A percentile compares a stretch with the other conserved stretches of the same genome.
Evolutionary conservation across 2,329 filamentous ascomycete species (phyloP).

Genomic region (Calonectria hawksworthii): DNA sequence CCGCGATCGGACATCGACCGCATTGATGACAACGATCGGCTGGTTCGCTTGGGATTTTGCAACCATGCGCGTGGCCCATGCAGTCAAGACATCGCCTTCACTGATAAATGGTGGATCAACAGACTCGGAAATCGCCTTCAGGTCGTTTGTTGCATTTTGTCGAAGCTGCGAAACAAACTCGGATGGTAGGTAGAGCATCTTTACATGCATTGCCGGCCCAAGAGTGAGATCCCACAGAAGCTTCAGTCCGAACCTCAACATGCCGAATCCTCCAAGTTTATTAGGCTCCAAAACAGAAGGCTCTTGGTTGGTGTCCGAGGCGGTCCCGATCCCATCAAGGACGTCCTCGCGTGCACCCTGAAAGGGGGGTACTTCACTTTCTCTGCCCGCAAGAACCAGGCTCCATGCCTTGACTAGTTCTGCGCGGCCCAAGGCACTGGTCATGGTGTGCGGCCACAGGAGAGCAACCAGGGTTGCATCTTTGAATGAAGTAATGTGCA

Average conservation of each 20-base stretch:
- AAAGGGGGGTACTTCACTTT: slow-evolving; percentile 56
- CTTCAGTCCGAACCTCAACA: slow-evolving; percentile 18
- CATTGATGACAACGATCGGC: slow-evolving; percentile 2
- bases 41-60: background rate
- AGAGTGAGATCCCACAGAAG: background rate
- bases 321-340: background rate
- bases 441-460: slow-evolving; percentile 61
- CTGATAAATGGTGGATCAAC: slow-evolving; percentile 9
- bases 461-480: slow-evolving; percentile 65
- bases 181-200: slow-evolving; percentile 8
- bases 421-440: slow-evolving; percentile 60
- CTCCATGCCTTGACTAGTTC: slow-evolving; percentile 62
- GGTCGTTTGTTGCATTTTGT: background rate
- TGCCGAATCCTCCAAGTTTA: background rate
- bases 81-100: slow-evolving; percentile 16
- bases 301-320: background rate
- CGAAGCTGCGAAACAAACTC: slow-evolving; percentile 4
- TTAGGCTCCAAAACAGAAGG: background rate
- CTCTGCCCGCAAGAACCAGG: slow-evolving; percentile 58
- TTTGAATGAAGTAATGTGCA: slow-evolving; percentile 63
- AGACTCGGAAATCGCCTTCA: background rate
- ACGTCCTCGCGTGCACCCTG: slow-evolving; percentile 54
- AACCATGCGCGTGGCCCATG: slow-evolving; percentile 18
- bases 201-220: background rate
- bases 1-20: slow-evolving; percentile 9